Conservation (phyloP, 2,329 filamentous ascomycete genomes). For the Coleophoma cylindrospora region DNA sequence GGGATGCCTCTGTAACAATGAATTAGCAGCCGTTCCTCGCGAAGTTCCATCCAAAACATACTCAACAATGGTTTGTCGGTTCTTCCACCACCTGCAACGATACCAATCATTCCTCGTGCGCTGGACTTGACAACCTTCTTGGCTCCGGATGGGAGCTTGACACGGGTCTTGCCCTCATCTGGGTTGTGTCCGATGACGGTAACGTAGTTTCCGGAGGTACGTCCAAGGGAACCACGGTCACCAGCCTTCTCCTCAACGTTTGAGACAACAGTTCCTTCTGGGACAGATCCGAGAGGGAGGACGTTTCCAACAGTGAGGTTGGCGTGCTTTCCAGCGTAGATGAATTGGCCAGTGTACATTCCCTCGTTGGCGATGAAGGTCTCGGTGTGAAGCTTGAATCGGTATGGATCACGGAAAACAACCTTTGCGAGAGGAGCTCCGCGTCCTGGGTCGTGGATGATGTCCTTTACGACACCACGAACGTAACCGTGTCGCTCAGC, state of each 20-base stretch:
- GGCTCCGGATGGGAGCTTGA: constrained; percentile 98
- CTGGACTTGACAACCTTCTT: constrained; percentile 97
- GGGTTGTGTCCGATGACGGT: constrained; percentile 97
- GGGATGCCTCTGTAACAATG: constrained; percentile 75
- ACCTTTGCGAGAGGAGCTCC: constrained; percentile 97
- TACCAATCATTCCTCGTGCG: constrained; percentile 97
- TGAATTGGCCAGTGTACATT: constrained; percentile 99
- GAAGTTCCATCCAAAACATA: constrained; percentile 38
- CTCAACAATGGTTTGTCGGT: constrained; percentile 99
- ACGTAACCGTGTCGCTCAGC: constrained; percentile 97
- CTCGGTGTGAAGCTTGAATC: constrained; percentile 95
- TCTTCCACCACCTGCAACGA: constrained; percentile 97
- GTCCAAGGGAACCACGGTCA: constrained; percentile 92
- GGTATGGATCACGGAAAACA: constrained; percentile 95
- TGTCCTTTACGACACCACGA: constrained; percentile 96
- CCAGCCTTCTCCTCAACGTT: constrained; percentile 99
- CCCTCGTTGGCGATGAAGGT: constrained; percentile 99
- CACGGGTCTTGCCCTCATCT: constrained; percentile 98
- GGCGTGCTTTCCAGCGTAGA: constrained; percentile 99
- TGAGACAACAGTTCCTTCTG: constrained; percentile 97
- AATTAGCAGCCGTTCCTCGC: constrained; percentile 32
- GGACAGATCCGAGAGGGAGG: constrained; percentile 88
- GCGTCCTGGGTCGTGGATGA: constrained; percentile 95
- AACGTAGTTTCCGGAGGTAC: constrained; percentile 99
- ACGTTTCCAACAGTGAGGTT: constrained; percentile 95